A percentile compares a stretch with the other conserved stretches of the same genome.
Conservation (phyloP, 2,329 filamentous ascomycete genomes). For the Hymenoscyphus linearis region DNA sequence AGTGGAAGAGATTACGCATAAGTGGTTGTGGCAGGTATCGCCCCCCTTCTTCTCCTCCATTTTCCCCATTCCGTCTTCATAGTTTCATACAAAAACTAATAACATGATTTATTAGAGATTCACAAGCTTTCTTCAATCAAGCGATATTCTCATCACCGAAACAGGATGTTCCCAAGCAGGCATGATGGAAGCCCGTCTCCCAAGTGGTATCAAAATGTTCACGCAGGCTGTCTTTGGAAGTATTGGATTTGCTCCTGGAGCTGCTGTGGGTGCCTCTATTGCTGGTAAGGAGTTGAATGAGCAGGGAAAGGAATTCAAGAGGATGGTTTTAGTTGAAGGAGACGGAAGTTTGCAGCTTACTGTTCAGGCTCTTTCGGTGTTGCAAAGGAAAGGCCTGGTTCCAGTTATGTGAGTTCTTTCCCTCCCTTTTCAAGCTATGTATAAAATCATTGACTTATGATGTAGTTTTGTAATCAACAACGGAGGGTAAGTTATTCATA, state of each 20-base stretch:
- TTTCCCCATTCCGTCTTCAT: background rate
- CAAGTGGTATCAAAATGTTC: conserved; percentile 30
- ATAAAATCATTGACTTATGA: background rate
- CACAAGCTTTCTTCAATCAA: conserved; percentile 41
- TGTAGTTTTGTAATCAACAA: conserved; percentile 76
- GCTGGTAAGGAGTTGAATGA: conserved; percentile 34
- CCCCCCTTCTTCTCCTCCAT: background rate
- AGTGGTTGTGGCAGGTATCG: background rate
- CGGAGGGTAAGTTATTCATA: conserved; percentile 45
- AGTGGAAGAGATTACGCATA: background rate
- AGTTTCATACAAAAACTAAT: background rate
- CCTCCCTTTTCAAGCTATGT: background rate
- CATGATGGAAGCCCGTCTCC: conserved; percentile 38
- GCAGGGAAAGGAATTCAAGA: conserved; percentile 33
- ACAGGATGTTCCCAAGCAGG: conserved; percentile 53
- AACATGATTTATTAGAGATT: conserved; percentile 21
- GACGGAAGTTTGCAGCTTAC: conserved; percentile 63
- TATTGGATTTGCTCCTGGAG: conserved; percentile 55
- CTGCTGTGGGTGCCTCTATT: conserved; percentile 48
- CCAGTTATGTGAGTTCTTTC: conserved; percentile 25
- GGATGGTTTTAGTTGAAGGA: conserved; percentile 48
- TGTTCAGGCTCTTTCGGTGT: conserved; percentile 58
- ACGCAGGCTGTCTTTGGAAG: conserved; percentile 52
- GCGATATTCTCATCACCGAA: conserved; percentile 52
- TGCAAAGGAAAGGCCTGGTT: conserved; percentile 48